phyloP scores from a whole-genome alignment of 2,329 filamentous ascomycete species.

The Gremmenia infestans region DNA sequence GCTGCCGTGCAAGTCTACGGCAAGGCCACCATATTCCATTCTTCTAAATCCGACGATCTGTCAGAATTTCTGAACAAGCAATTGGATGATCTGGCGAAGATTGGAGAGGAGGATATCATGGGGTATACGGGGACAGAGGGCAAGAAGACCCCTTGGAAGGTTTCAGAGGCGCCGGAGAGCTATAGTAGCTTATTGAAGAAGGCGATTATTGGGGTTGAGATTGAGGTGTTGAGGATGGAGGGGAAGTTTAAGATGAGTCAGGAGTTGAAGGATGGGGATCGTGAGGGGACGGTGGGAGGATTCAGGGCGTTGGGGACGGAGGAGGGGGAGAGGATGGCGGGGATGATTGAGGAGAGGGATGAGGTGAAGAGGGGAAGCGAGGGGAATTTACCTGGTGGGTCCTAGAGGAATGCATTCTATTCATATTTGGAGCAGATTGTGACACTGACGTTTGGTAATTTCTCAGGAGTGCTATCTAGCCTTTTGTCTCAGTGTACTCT shows the following conservation, averaged over 20 bases:
- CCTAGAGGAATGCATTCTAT: no score
- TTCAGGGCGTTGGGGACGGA: constrained; percentile 43
- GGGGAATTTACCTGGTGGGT: neutral
- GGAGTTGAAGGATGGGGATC: constrained; percentile 48
- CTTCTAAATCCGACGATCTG: constrained; percentile 43
- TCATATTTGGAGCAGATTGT: no score
- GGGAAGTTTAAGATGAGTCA: constrained; percentile 67
- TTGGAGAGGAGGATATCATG: constrained; percentile 52
- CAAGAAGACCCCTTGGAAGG: constrained; percentile 45
- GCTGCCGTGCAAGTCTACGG: constrained; percentile 61
- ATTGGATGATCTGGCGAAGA: constrained; percentile 46
- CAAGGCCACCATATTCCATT: constrained; percentile 46
- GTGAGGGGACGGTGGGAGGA: constrained; percentile 51
- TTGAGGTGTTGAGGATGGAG: constrained; percentile 48
- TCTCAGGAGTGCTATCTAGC: no score
- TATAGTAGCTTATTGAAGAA: constrained; percentile 56
- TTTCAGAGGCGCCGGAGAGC: constrained; percentile 49
- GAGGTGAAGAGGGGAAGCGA: neutral
- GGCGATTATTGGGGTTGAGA: constrained; percentile 56
- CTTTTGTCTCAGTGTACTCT: no score
- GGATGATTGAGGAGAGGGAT: constrained; percentile 9
- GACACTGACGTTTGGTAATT: no score
- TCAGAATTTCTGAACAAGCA: constrained; percentile 45
- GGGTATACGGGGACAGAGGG: constrained; percentile 41
- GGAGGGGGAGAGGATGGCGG: constrained; percentile 30